A percentile compares a stretch with the other conserved stretches of the same genome.
phyloP scores from a whole-genome alignment of 306 rosid genomes.

The Trifolium fragiferum region DNA sequence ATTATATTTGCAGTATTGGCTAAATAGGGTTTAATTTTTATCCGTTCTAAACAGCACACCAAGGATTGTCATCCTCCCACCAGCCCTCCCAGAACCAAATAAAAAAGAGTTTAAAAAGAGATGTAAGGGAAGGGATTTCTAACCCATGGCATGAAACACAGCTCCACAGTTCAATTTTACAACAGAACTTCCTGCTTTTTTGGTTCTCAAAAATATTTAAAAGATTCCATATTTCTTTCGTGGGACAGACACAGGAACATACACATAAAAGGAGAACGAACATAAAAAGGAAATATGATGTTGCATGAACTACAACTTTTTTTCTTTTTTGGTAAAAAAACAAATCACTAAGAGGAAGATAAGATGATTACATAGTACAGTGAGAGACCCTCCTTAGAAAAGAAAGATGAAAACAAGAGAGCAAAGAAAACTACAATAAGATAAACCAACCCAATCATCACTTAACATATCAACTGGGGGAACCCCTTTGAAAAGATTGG shows the following conservation, averaged over 20 bases:
- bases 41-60: neutral
- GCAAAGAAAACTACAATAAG: neutral
- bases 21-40: neutral
- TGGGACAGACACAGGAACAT: neutral
- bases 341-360: neutral
- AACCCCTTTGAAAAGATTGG: neutral
- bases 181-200: neutral
- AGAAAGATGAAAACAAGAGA: neutral
- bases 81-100: neutral
- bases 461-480: neutral
- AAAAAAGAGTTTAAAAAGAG: neutral
- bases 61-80: neutral
- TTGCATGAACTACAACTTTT: neutral
- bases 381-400: constrained; percentile 2
- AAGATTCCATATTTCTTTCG: neutral
- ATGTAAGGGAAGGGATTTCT: constrained; percentile 3
- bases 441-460: neutral
- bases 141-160: neutral
- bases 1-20: neutral
- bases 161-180: neutral
- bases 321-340: neutral
- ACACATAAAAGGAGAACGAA: neutral
- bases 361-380: neutral
- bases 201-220: neutral
- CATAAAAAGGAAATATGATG: neutral